Evolutionary conservation across 2,329 filamentous ascomycete genomes (phyloP), one percentile per base, ranked within the genome.

Genomic region (Teratosphaeria gauchensis): DNA sequence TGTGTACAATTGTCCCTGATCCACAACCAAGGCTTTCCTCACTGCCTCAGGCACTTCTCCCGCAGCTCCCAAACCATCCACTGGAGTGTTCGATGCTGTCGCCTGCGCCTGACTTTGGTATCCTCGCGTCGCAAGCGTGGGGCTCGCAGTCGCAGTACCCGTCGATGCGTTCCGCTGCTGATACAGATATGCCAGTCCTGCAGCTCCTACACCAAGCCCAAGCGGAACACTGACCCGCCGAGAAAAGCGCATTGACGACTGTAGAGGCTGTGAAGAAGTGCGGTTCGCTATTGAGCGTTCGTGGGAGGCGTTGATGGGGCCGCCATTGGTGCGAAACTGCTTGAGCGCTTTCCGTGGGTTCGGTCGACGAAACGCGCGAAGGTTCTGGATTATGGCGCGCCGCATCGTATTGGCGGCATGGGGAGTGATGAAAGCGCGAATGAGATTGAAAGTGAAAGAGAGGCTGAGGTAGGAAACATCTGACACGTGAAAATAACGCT

Each of bases 1-100:
- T 11, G 92, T 94, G 70, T 92, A 92, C 55, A 99, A 83, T 73
- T 95, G 87, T 71, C 95, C 90, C 69, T 92, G 88, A 61, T 92
- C 90, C 56, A 99, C 89, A 51, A 96, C 85, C 28, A 97, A 80
- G 21, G 95, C 89, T 64, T 81, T 80, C 30, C 80, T 73, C 35
- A 81, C 78, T 35, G 77, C 69, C 80, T 91, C 74, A 75, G 83
- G 70, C 11, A 75, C 72, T 35, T 72, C 71, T 60, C 75, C 73
- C 14, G 71, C 61, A 8, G 64, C 57, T 8, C 61, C 55, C 31
- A 66, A 61, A 19, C 57, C 59, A 14, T 58, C 61, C n/a, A 65
- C 61, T 30, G 65, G 57, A 19, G 60, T 55, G 19, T 69, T 53
- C 63, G 67, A 64, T 51, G 59, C 32, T 24, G 61, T 53, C n/a